A percentile compares a stretch with the other conserved stretches of the same genome.
phyloP scores from a whole-genome alignment of 2,329 filamentous ascomycete genomes.

The Trichoderma koningiopsis region DNA sequence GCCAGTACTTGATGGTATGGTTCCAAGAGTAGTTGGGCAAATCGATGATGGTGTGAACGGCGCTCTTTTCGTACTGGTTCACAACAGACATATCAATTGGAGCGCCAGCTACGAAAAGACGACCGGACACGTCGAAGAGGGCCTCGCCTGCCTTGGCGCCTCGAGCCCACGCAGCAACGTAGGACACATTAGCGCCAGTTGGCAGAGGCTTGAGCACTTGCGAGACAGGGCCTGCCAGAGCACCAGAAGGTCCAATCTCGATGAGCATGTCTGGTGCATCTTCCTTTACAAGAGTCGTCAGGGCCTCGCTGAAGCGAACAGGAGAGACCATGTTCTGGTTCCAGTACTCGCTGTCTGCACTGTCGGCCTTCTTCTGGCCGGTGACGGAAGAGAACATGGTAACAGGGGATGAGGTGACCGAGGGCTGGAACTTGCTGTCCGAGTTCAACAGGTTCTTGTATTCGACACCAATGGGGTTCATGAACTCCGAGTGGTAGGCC shows the following conservation, averaged over 20 bases:
- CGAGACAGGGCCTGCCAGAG: too few species aligned
- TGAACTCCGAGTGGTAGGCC: constrained; percentile 10
- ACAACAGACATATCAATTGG: constrained; percentile 41
- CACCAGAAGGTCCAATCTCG: not conserved
- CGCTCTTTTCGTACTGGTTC: constrained; percentile 8
- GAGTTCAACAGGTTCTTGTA: not conserved
- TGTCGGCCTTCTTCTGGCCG: not conserved
- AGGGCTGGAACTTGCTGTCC: not conserved
- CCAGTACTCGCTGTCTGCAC: constrained; percentile 22
- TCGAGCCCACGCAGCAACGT: too few species aligned
- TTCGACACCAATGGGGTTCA: not conserved
- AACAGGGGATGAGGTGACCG: too few species aligned
- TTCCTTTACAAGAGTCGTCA: not conserved
- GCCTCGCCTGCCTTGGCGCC: too few species aligned
- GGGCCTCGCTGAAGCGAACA: constrained; percentile 33
- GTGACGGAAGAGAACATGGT: constrained; percentile 30
- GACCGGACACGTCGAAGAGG: too few species aligned
- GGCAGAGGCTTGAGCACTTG: too few species aligned
- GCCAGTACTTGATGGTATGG: not conserved
- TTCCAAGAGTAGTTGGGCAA: not conserved
- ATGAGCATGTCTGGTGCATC: not conserved
- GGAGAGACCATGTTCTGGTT: constrained; percentile 23
- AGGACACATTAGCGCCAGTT: too few species aligned
- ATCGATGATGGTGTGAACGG: not conserved
- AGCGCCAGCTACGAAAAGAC: constrained; percentile 30